phyloP scores from a whole-genome alignment of 2,329 filamentous ascomycete species.

The Fusarium pininemorale region DNA sequence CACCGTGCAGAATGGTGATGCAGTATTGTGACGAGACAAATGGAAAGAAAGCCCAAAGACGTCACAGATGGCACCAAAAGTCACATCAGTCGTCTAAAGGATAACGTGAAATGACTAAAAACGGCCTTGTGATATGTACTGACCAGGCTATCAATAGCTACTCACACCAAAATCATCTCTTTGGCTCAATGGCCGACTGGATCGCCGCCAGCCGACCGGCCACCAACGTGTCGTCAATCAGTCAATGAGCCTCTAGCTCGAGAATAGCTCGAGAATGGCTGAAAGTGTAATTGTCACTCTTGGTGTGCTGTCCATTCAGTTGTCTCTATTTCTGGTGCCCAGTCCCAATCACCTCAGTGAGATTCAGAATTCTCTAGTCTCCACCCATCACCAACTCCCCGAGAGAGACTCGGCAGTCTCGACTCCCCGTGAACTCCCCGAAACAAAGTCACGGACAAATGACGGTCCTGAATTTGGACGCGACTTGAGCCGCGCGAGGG shows the following conservation, averaged over 20 bases:
- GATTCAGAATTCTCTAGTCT: neutral
- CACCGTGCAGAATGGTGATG: neutral
- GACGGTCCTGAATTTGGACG: neutral
- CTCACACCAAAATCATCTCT: neutral
- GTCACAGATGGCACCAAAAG: neutral
- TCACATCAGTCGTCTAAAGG: neutral
- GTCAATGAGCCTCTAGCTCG: neutral
- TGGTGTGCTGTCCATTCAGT: neutral
- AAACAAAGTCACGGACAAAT: slow-evolving; percentile 15
- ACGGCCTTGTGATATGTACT: neutral
- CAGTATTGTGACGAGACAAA: neutral
- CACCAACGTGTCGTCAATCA: neutral
- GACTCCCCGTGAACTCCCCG: slow-evolving; percentile 31
- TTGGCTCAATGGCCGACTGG: neutral
- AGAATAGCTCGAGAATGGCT: neutral
- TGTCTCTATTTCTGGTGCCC: neutral
- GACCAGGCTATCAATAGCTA: neutral
- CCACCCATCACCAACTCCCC: slow-evolving; percentile 24
- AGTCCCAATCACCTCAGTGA: neutral
- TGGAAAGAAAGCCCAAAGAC: neutral
- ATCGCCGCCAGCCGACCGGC: neutral
- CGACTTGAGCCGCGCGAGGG: neutral
- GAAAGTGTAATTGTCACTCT: neutral
- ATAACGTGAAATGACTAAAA: neutral
- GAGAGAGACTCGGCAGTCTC: neutral